Evolutionary conservation across 2,329 filamentous ascomycete genomes (phyloP).

Genomic region (Ceratocystis cubensis): DNA sequence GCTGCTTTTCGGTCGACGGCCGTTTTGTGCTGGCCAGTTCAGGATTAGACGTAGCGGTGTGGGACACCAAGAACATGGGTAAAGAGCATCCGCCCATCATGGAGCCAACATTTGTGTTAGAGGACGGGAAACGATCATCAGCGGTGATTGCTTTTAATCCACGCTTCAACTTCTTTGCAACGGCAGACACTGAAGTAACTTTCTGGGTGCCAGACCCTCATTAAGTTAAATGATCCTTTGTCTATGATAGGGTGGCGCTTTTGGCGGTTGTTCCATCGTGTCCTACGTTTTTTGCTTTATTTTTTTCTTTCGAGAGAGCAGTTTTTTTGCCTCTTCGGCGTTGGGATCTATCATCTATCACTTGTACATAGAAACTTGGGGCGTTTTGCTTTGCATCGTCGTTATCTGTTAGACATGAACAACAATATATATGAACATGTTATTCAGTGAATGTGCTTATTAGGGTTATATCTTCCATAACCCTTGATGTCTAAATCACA

Average conservation of each 20-base stretch:
- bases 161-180: constrained; percentile 80
- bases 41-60: constrained; percentile 63
- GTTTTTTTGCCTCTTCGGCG: background rate
- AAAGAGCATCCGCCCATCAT: constrained; percentile 46
- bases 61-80: constrained; percentile 53
- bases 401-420: background rate
- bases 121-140: constrained; percentile 50
- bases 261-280: background rate
- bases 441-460: background rate
- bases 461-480: background rate
- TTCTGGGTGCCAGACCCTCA: constrained; percentile 63
- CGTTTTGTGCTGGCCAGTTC: constrained; percentile 76
- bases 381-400: background rate
- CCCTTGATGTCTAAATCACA: background rate
- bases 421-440: no score
- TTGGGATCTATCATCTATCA: background rate
- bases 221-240: background rate
- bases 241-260: background rate
- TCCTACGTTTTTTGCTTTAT: background rate
- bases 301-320: background rate
- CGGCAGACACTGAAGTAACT: constrained; percentile 70
- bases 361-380: background rate
- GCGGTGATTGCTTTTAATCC: constrained; percentile 81
- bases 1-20: constrained; percentile 81
- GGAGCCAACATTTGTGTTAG: constrained; percentile 50